Evolutionary conservation across 2,329 filamentous ascomycete species (phyloP).

Genomic region (Scortechinia acanthostroma): DNA sequence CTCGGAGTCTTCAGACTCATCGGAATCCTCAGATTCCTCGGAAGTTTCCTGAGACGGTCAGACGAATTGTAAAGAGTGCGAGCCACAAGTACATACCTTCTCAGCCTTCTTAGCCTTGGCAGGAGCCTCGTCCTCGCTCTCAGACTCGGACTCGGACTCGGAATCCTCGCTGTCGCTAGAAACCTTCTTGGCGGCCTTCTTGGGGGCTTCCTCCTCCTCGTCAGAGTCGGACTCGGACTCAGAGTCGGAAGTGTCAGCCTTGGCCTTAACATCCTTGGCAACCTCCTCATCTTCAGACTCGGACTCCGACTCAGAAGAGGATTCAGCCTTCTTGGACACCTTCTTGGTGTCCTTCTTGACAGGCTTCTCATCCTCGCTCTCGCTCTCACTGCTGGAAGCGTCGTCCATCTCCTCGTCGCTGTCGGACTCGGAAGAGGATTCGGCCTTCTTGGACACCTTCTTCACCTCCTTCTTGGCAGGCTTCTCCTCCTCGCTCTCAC

Average conservation of each 20-base stretch:
- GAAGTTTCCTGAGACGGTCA: constrained; percentile 6
- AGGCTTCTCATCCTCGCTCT: constrained; percentile 12
- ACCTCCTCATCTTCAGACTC: constrained; percentile 1
- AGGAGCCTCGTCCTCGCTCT: not conserved
- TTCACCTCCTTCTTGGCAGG: constrained; percentile 18
- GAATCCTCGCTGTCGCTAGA: too few relatives aligned
- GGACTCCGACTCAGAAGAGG: constrained; percentile 5
- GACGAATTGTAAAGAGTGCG: too few relatives aligned
- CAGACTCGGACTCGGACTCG: constrained; percentile 4
- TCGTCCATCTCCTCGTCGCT: constrained; percentile 8
- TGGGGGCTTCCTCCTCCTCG: not conserved
- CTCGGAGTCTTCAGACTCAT: constrained; percentile 13
- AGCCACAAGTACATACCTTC: constrained; percentile 2
- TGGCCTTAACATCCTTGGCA: constrained; percentile 16
- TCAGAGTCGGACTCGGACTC: constrained; percentile 4
- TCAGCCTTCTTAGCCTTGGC: too few relatives aligned
- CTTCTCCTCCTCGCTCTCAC: constrained; percentile 17
- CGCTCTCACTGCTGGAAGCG: constrained; percentile 8
- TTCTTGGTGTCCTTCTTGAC: constrained; percentile 10
- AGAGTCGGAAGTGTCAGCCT: constrained; percentile 9
- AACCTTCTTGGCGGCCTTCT: constrained; percentile 1
- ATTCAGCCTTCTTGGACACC: constrained; percentile 11
- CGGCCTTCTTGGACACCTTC: constrained; percentile 16
- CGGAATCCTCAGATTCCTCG: constrained; percentile 14
- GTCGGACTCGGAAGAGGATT: constrained; percentile 20